Conservation (phyloP, 2,329 filamentous ascomycete genomes). For the Aspergillus chevalieri region DNA sequence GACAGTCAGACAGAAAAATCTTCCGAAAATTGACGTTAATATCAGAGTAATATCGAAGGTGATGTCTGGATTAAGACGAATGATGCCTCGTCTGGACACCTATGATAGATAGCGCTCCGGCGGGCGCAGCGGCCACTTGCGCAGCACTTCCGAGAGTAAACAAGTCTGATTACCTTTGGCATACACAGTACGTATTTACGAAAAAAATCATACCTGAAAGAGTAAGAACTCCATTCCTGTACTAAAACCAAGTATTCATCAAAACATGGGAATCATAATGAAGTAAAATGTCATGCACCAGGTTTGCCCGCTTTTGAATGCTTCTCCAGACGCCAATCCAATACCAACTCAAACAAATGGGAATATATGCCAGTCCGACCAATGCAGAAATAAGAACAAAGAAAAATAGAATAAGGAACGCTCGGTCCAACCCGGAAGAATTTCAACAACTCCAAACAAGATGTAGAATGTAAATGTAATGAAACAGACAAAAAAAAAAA, state of each 20-base stretch:
- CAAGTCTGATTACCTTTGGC: not conserved
- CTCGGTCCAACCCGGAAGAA: not conserved
- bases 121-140: constrained; percentile 24
- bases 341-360: not conserved
- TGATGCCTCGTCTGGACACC: constrained; percentile 25
- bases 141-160: constrained; percentile 18
- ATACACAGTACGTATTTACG: not conserved
- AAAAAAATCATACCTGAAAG: not conserved
- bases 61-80: not conserved
- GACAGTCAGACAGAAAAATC: not conserved
- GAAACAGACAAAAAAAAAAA: constrained; percentile 2
- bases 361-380: constrained; percentile 3
- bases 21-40: no score
- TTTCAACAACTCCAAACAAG: not conserved
- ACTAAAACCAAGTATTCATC: constrained; percentile 1
- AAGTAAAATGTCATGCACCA: constrained; percentile 1
- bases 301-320: constrained; percentile 4
- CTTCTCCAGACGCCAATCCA: constrained; percentile 10
- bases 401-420: not conserved
- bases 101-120: constrained; percentile 24
- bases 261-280: constrained; percentile 4
- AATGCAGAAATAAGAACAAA: constrained; percentile 2
- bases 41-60: no score
- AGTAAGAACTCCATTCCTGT: not conserved
- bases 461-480: not conserved